Evolutionary conservation across 1,284 basidiomycete species (phyloP).

Genomic region (Melampsora larici-populina): DNA sequence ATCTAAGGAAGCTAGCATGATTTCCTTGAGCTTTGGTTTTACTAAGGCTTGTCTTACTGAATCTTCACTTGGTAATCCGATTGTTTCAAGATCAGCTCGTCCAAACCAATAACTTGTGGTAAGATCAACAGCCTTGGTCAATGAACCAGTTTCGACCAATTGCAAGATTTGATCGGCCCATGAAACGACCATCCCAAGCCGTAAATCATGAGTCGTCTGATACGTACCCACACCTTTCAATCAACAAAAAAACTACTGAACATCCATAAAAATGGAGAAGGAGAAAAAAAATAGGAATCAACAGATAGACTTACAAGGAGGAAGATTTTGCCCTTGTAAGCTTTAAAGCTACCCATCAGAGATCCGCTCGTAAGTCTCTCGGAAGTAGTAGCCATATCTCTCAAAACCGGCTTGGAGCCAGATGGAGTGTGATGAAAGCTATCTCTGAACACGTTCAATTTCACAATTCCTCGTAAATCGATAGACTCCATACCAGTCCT

Average conservation of each 20-base stretch:
- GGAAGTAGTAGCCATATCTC: not conserved
- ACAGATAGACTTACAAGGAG: slow-evolving; percentile 65
- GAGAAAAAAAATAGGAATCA: not conserved
- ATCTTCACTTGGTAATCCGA: slow-evolving; percentile 73
- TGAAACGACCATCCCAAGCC: slow-evolving; percentile 80
- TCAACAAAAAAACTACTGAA: slow-evolving; percentile 42
- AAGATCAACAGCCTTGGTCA: slow-evolving; percentile 83
- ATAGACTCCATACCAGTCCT: slow-evolving; percentile 35
- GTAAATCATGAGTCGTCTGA: slow-evolving; percentile 60
- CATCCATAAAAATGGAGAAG: slow-evolving; percentile 31
- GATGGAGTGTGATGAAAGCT: not conserved
- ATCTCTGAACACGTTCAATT: slow-evolving; percentile 29
- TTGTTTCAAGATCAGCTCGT: slow-evolving; percentile 75
- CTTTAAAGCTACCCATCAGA: slow-evolving; percentile 62
- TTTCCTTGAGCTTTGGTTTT: slow-evolving; percentile 70
- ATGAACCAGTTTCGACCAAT: slow-evolving; percentile 79
- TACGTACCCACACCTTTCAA: slow-evolving; percentile 40
- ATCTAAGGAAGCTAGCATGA: slow-evolving; percentile 79
- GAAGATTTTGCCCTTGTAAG: slow-evolving; percentile 88
- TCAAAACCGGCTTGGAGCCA: slow-evolving; percentile 1
- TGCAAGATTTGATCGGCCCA: slow-evolving; percentile 92
- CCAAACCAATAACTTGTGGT: slow-evolving; percentile 80
- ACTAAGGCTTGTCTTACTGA: slow-evolving; percentile 65
- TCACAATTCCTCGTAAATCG: slow-evolving; percentile 23
- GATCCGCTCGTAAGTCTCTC: slow-evolving; percentile 16